Conservation (phyloP, 2,329 filamentous ascomycete species). For the Didymella glomerata region DNA sequence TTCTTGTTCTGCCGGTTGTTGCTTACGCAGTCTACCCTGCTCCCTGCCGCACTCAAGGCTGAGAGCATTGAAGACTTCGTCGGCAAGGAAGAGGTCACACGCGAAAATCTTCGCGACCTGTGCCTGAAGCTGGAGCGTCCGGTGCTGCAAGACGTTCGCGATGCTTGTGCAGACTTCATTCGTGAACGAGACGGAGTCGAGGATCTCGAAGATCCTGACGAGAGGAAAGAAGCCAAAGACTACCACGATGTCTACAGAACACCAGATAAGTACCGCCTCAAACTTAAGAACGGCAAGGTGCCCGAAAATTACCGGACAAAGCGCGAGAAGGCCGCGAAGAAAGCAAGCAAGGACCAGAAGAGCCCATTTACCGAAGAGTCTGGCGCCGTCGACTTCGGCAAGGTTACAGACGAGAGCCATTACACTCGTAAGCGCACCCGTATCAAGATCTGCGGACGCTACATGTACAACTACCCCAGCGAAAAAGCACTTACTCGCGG, state of each 20-base stretch:
- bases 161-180: conserved; percentile 61
- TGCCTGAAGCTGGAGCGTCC: conserved; percentile 60
- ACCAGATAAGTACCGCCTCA: conserved; percentile 20
- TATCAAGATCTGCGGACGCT: conserved; percentile 58
- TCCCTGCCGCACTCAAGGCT: conserved; percentile 57
- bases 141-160: conserved; percentile 59
- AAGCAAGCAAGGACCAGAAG: conserved; percentile 7
- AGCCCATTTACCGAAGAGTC: conserved; percentile 22
- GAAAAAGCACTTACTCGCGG: conserved; percentile 58
- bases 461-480: conserved; percentile 62
- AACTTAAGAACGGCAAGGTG: conserved; percentile 16
- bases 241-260: conserved; percentile 15
- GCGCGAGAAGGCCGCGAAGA: conserved; percentile 45
- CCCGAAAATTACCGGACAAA: conserved; percentile 40
- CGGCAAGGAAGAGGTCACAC: conserved; percentile 52
- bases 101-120: conserved; percentile 57
- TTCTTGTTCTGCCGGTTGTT: conserved; percentile 60
- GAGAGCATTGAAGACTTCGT: conserved; percentile 59
- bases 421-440: conserved; percentile 52
- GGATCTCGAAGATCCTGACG: conserved; percentile 39
- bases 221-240: conserved; percentile 31
- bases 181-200: conserved; percentile 52
- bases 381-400: conserved; percentile 49
- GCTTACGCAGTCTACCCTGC: conserved; percentile 56
- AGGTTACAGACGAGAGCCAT: conserved; percentile 46